These are phyloP conservation scores for Rhipidocladum racemiflorum DNA, from an alignment of 176 grass and related monocot genomes.

Conservation along the genomic window DNA sequence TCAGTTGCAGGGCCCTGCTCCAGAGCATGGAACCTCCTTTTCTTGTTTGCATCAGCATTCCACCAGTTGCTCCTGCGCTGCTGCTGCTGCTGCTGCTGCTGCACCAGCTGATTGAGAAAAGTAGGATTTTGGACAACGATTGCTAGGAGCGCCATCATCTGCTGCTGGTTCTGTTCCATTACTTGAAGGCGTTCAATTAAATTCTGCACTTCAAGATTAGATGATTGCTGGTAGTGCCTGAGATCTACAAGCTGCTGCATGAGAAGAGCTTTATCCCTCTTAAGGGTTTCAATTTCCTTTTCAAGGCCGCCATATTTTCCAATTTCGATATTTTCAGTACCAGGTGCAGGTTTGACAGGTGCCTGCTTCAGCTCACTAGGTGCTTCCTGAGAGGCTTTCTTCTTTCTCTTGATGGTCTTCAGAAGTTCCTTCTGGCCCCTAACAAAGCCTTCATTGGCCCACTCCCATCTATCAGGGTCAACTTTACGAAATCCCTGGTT, in stretches of 20 bases:
- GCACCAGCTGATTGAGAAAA: conserved; percentile 54
- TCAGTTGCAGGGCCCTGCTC: conserved; percentile 45
- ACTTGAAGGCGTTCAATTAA: conserved; percentile 58
- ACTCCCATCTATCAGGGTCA: conserved; percentile 87
- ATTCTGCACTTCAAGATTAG: conserved; percentile 62
- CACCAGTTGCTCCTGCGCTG: conserved; percentile 50
- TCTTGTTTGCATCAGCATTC: conserved; percentile 48
- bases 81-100: conserved; percentile 58
- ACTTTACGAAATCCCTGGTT: conserved; percentile 87
- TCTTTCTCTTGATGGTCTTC: conserved; percentile 67
- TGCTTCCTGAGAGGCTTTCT: conserved; percentile 42
- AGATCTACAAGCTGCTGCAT: conserved; percentile 83
- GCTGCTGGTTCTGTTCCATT: conserved; percentile 79
- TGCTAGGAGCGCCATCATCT: conserved; percentile 68
- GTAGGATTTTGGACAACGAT: conserved; percentile 66
- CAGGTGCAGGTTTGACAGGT: conserved; percentile 45
- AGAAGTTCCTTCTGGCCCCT: conserved; percentile 76
- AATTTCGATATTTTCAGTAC: conserved; percentile 57
- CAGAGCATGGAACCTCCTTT: conserved; percentile 53
- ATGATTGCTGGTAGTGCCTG: conserved; percentile 64
- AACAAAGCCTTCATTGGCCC: conserved; percentile 77
- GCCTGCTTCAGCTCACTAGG: conserved; percentile 27
- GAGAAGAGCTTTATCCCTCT: conserved; percentile 74
- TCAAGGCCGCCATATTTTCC: conserved; percentile 71
- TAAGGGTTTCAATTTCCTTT: conserved; percentile 77